Conservation (phyloP, 2,329 filamentous ascomycete genomes). For the Verticillium albo-atrum region DNA sequence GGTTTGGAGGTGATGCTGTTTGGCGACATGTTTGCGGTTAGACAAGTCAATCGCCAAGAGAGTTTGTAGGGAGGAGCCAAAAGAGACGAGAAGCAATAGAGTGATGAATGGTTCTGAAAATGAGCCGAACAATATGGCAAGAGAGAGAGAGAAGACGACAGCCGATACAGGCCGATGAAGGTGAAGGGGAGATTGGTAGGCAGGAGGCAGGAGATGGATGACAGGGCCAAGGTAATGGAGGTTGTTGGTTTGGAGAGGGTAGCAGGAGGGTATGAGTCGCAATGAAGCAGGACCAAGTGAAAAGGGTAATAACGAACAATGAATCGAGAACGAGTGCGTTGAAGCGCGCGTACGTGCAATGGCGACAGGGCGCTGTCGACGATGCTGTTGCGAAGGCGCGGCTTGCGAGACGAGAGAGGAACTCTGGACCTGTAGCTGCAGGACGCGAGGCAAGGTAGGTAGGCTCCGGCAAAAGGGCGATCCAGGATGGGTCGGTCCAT, state of each 20-base stretch:
- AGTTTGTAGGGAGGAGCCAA: constrained; percentile 8
- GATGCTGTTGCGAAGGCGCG: neutral
- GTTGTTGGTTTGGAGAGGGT: constrained; percentile 1
- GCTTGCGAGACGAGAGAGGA: neutral
- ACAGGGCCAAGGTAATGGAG: neutral
- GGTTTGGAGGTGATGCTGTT: constrained; percentile 37
- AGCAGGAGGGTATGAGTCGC: constrained; percentile 7
- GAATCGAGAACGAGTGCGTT: neutral
- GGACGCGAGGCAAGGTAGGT: neutral
- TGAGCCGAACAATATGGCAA: neutral
- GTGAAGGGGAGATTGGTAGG: constrained; percentile 7
- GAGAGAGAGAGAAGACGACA: neutral
- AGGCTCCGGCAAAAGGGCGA: neutral
- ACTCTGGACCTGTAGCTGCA: neutral
- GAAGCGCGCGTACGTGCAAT: neutral
- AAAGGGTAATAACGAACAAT: constrained; percentile 15
- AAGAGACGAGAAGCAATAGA: constrained; percentile 9
- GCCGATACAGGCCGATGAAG: constrained; percentile 1
- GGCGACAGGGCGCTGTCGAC: neutral
- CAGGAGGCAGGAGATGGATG: constrained; percentile 1
- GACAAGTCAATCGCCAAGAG: constrained; percentile 42
- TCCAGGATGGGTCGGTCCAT: neutral
- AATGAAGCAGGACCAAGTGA: constrained; percentile 9
- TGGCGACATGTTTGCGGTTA: constrained; percentile 51
- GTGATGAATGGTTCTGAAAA: constrained; percentile 8